phyloP scores from a whole-genome alignment of 2,329 filamentous ascomycete genomes.

The Mycocentrospora acerina region DNA sequence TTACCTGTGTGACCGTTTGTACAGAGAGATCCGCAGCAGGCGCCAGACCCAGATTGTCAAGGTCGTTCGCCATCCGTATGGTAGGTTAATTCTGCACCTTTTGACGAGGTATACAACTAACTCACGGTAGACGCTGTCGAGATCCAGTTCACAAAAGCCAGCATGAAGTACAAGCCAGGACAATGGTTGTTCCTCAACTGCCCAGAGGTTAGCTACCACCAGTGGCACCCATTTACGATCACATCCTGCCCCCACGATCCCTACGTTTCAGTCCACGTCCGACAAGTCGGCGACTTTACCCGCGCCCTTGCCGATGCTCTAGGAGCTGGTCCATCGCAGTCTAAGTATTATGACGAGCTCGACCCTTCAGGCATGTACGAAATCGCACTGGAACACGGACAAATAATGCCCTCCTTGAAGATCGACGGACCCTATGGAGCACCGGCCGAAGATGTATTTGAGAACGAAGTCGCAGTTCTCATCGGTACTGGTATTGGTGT shows the following conservation, averaged over 20 bases:
- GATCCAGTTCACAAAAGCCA: constrained; percentile 94
- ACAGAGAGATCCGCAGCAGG: constrained; percentile 83
- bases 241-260: constrained; percentile 96
- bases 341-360: constrained; percentile 85
- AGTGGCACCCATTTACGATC: constrained; percentile 99
- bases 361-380: constrained; percentile 98
- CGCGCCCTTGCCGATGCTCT: constrained; percentile 89
- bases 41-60: constrained; percentile 87
- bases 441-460: constrained; percentile 95
- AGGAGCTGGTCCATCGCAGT: constrained; percentile 84
- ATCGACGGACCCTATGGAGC: constrained; percentile 97
- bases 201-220: constrained; percentile 80
- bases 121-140: constrained; percentile 75
- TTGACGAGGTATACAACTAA: constrained; percentile 26
- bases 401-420: constrained; percentile 84
- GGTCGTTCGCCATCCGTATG: constrained; percentile 93
- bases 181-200: constrained; percentile 98
- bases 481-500: constrained; percentile 87
- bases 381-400: constrained; percentile 88
- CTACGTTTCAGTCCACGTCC: constrained; percentile 91
- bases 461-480: constrained; percentile 84
- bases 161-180: constrained; percentile 96
- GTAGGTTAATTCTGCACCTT: constrained; percentile 50
- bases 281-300: constrained; percentile 96
- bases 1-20: constrained; percentile 85